Percentiles rank a stretch among this genome's conserved stretches.
Evolutionary conservation across 495 filamentous ascomycete species (phyloP).

Genomic region (Xylaria telfairii): DNA sequence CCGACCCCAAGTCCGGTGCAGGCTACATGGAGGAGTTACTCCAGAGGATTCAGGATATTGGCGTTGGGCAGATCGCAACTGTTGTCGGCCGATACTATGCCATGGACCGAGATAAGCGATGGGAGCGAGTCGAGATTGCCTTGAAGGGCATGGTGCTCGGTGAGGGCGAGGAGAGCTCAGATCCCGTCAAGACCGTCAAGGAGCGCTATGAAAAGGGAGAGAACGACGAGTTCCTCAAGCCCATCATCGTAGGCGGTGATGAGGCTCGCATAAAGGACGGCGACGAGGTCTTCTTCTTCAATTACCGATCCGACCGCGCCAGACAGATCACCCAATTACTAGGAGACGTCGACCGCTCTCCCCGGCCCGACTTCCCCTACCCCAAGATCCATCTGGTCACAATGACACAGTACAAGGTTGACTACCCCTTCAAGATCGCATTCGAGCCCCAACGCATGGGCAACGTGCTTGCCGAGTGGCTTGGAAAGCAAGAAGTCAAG

Average conservation of each 20-base stretch:
- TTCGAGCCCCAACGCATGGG: conserved; percentile 95
- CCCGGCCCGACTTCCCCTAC: conserved; percentile 89
- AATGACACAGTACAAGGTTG: conserved; percentile 98
- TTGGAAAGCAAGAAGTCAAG: conserved; percentile 82
- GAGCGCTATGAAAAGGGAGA: conserved; percentile 85
- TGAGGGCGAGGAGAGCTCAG: conserved; percentile 82
- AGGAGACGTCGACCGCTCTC: conserved; percentile 88
- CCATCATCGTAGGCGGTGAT: conserved; percentile 90
- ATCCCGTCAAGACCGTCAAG: conserved; percentile 85
- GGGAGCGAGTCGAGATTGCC: conserved; percentile 91
- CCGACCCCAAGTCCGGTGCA: conserved; percentile 89
- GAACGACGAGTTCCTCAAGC: conserved; percentile 97
- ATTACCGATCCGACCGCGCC: conserved; percentile 98
- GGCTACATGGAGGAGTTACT: conserved; percentile 87
- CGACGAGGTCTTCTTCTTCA: conserved; percentile 99
- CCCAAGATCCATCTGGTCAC: conserved; percentile 92
- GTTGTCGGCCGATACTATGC: conserved; percentile 96
- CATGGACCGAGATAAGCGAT: conserved; percentile 99
- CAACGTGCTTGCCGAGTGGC: conserved; percentile 95
- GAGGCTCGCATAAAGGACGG: conserved; percentile 84
- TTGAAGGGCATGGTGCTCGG: conserved; percentile 84
- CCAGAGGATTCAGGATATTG: conserved; percentile 79
- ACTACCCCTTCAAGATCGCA: conserved; percentile 91
- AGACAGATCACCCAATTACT: conserved; percentile 95
- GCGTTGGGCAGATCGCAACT: conserved; percentile 86